Evolutionary conservation across 768 basidiomycete species (phyloP).

Genomic region (Symmetrospora coprosmae): DNA sequence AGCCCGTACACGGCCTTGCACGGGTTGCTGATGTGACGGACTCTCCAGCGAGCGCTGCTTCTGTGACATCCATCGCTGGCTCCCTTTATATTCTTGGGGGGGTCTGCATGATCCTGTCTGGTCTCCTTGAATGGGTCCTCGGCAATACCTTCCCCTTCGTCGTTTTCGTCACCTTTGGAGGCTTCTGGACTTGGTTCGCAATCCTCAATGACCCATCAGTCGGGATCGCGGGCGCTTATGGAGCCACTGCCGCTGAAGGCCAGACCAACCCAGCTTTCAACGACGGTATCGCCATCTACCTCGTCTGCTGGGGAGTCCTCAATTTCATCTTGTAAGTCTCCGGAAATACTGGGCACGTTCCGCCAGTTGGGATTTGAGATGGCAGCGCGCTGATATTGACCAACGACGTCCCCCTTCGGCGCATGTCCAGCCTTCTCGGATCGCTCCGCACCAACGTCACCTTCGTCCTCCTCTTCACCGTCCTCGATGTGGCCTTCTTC

Average conservation of each 20-base stretch:
- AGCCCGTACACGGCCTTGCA: conserved; percentile 10
- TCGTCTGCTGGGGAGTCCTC: conserved; percentile 7
- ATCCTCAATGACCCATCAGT: conserved; percentile 28
- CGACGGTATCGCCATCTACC: conserved; percentile 29
- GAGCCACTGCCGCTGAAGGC: neutral
- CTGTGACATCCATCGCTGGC: conserved; percentile 6
- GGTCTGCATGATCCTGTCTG: conserved; percentile 27
- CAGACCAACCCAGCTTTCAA: conserved; percentile 24
- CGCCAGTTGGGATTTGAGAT: neutral
- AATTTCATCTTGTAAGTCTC: conserved; percentile 11
- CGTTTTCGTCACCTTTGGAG: conserved; percentile 31
- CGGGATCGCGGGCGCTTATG: conserved; percentile 25
- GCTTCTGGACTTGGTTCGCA: conserved; percentile 29
- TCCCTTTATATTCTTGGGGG: conserved; percentile 30
- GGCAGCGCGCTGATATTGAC: neutral
- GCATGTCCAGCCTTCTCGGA: conserved; percentile 22
- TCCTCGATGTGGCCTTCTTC: conserved; percentile 31
- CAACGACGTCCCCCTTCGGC: neutral
- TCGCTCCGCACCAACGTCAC: conserved; percentile 29
- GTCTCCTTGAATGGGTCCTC: conserved; percentile 28
- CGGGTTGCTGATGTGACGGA: neutral
- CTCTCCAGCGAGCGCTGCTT: neutral
- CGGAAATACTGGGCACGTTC: neutral
- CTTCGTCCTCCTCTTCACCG: conserved; percentile 28
- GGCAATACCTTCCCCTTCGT: conserved; percentile 32